Evolutionary conservation across 495 filamentous ascomycete species (phyloP).

Genomic region (Aeminium ludgeri): DNA sequence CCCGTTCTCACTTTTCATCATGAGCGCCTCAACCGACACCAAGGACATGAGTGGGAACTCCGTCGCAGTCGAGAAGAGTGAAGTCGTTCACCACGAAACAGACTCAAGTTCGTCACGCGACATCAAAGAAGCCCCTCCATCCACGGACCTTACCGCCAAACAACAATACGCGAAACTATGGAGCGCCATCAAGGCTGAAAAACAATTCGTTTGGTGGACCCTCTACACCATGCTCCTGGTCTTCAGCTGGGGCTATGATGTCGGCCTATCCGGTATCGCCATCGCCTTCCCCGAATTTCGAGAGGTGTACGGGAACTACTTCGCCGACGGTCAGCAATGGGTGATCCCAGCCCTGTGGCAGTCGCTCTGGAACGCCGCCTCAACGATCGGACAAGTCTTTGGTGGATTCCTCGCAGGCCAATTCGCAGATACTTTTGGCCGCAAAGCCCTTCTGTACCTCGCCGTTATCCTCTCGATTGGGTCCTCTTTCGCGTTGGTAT

Average conservation of each 20-base stretch:
- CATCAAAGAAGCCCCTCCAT: background rate
- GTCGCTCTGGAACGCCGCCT: background rate
- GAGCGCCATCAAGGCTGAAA: background rate
- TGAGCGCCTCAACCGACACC: too few relatives aligned
- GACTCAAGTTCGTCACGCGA: background rate
- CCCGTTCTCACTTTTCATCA: too few relatives aligned
- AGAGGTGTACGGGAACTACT: constrained; percentile 1
- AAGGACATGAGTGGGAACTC: too few relatives aligned
- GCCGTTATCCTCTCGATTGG: background rate
- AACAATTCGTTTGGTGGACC: background rate
- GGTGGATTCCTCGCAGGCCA: background rate
- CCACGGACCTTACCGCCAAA: constrained; percentile 1
- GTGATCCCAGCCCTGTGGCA: constrained; percentile 2
- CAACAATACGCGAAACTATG: constrained; percentile 1
- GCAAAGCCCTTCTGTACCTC: background rate
- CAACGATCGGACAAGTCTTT: constrained; percentile 2
- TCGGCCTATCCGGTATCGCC: background rate
- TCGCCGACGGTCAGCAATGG: background rate
- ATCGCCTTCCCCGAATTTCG: constrained; percentile 1
- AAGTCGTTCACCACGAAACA: background rate
- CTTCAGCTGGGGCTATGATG: background rate
- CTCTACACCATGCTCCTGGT: constrained; percentile 3
- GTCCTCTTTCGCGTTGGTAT: constrained; percentile 1
- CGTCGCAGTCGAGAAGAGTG: background rate
- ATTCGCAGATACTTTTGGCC: constrained; percentile 1